Evolutionary conservation across 257 asterid species (phyloP).

Genomic region (Coffea eugenioides): DNA sequence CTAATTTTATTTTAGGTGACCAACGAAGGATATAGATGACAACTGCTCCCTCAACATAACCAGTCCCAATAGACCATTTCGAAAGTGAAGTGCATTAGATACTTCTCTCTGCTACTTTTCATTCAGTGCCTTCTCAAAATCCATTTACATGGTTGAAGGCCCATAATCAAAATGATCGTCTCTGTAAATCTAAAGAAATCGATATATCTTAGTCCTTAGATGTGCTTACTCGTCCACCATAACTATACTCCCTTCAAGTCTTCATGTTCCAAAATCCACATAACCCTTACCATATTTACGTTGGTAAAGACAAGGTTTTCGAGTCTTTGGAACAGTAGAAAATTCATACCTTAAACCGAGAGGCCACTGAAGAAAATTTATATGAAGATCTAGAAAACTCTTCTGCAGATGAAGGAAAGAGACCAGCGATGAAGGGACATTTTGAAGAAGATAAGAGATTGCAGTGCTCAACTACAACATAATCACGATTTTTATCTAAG

Average conservation of each 20-base stretch:
- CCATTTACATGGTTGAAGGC: not conserved
- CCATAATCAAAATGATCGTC: not conserved
- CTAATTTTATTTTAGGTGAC: not conserved
- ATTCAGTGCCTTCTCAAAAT: not conserved
- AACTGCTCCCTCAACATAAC: not conserved
- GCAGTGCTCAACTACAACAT: constrained; percentile 97
- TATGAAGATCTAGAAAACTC: constrained; percentile 93
- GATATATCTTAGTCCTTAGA: not conserved
- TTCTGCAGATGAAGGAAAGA: constrained; percentile 85
- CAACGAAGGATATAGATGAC: not conserved
- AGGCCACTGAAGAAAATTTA: constrained; percentile 95
- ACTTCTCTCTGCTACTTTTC: not conserved
- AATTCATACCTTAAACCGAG: constrained; percentile 83
- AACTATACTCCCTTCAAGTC: not conserved
- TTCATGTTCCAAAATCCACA: not conserved
- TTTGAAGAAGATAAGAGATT: constrained; percentile 80
- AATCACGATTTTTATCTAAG: constrained; percentile 94
- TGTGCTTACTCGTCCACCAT: not conserved
- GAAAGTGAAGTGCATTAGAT: not conserved
- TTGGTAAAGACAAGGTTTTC: not conserved
- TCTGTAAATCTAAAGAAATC: not conserved
- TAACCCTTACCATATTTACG: not conserved
- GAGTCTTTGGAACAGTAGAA: not conserved
- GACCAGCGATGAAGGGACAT: constrained; percentile 72
- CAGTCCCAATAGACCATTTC: not conserved